Evolutionary conservation across 495 filamentous ascomycete species (phyloP).

Genomic region (Astrothelium subdiscretum): DNA sequence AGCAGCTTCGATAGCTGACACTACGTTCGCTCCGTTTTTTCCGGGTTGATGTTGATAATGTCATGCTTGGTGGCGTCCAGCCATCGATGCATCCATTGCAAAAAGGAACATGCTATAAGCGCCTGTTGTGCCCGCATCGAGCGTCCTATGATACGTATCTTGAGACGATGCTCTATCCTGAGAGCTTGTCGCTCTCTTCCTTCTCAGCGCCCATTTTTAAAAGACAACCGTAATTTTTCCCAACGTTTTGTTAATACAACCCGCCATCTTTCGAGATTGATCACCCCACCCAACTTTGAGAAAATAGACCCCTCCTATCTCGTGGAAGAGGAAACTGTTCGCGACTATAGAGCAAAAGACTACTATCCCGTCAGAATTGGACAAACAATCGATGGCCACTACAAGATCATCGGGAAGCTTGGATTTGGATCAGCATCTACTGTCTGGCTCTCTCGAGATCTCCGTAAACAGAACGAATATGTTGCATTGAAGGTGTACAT

Average conservation of each 20-base stretch:
- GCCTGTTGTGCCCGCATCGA: no score
- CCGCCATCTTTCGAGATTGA: neutral
- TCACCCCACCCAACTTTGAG: neutral
- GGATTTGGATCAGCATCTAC: conserved; percentile 38
- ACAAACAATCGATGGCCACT: conserved; percentile 30
- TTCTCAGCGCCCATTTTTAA: no score
- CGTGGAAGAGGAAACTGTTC: conserved; percentile 31
- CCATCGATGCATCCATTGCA: no score
- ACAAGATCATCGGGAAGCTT: conserved; percentile 35
- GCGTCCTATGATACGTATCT: no score
- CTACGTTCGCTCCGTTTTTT: no score
- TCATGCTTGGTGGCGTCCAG: no score
- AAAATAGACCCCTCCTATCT: neutral
- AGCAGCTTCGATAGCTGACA: no score
- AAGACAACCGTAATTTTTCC: no score
- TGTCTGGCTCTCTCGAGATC: conserved; percentile 42
- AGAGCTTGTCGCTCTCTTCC: no score
- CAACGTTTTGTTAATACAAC: neutral
- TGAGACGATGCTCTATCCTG: no score
- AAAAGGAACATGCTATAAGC: no score
- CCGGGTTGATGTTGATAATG: no score
- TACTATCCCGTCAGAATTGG: conserved; percentile 36
- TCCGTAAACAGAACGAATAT: conserved; percentile 12
- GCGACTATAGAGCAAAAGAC: conserved; percentile 25
- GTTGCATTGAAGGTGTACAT: neutral